A percentile compares a stretch with the other conserved stretches of the same genome.
phyloP scores from a whole-genome alignment of 192 early-diverging fungal genomes.

The Podila epicladia region DNA sequence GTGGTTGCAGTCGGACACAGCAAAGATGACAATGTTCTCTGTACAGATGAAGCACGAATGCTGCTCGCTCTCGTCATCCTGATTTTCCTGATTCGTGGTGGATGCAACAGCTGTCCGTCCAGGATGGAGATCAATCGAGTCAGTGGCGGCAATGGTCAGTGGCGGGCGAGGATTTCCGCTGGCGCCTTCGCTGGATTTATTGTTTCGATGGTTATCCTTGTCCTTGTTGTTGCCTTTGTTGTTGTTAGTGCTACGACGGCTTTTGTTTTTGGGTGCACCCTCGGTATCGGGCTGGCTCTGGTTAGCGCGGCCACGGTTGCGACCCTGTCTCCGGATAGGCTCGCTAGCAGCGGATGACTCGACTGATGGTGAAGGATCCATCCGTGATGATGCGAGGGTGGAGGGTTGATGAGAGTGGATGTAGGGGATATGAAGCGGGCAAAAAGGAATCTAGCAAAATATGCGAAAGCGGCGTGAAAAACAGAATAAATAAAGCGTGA shows the following conservation, averaged over 20 bases:
- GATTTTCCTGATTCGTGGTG: not conserved
- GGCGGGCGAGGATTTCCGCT: conserved; percentile 7
- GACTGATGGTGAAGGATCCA: conserved; percentile 18
- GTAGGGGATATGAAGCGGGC: not conserved
- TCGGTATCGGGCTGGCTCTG: not conserved
- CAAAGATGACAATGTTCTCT: conserved; percentile 80
- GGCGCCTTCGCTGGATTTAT: conserved; percentile 13
- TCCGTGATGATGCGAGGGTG: conserved; percentile 1
- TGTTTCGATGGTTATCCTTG: conserved; percentile 19
- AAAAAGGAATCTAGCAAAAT: conserved; percentile 3
- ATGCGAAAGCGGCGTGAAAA: not conserved
- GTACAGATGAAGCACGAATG: conserved; percentile 91
- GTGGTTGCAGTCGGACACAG: conserved; percentile 92
- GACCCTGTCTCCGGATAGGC: not conserved
- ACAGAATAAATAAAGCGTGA: not conserved
- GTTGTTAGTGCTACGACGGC: not conserved
- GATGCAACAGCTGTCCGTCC: conserved; percentile 8
- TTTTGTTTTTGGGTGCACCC: not conserved
- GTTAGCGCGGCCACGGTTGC: not conserved
- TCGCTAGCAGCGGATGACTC: conserved; percentile 8
- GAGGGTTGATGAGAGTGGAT: too few species aligned
- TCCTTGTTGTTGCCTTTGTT: conserved; percentile 6
- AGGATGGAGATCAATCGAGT: conserved; percentile 30
- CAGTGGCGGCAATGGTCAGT: conserved; percentile 41
- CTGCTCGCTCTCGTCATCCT: conserved; percentile 50